These are phyloP conservation scores for Euryodendron excelsum DNA, from an alignment of 148 eudicot species.

Conservation along the genomic window DNA sequence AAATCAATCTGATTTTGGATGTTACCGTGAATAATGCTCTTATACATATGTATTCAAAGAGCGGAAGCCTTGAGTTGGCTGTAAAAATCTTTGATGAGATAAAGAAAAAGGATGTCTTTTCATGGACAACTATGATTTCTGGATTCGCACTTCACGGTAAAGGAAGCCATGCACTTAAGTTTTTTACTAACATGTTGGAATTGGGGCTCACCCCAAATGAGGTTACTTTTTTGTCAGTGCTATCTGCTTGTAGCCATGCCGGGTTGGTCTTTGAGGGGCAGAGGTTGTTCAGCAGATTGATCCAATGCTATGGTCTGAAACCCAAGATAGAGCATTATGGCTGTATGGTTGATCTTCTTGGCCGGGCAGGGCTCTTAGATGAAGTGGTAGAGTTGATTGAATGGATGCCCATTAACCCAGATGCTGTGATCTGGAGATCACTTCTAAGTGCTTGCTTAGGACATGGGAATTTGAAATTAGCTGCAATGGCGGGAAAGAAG, in stretches of 20 bases:
- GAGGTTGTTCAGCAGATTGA: slow-evolving; percentile 26
- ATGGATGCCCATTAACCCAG: slow-evolving; percentile 37
- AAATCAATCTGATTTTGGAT: slow-evolving; percentile 21
- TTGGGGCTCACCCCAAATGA: slow-evolving; percentile 30
- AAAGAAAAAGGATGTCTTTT: slow-evolving; percentile 31
- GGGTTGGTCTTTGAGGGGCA: slow-evolving; percentile 31
- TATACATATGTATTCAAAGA: slow-evolving; percentile 38
- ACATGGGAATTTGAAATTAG: slow-evolving; percentile 27
- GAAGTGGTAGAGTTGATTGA: slow-evolving; percentile 31
- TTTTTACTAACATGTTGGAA: slow-evolving; percentile 33
- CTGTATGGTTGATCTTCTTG: slow-evolving; percentile 40
- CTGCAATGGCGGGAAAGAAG: slow-evolving; percentile 37
- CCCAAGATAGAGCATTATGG: slow-evolving; percentile 37
- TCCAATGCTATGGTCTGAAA: slow-evolving; percentile 19
- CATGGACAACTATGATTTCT: slow-evolving; percentile 41
- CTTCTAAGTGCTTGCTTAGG: slow-evolving; percentile 31
- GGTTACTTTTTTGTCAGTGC: slow-evolving; percentile 33
- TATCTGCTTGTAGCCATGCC: slow-evolving; percentile 43
- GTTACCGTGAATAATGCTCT: slow-evolving; percentile 35
- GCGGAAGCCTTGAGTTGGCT: slow-evolving; percentile 33
- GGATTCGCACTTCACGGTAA: slow-evolving; percentile 35
- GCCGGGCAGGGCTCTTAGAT: slow-evolving; percentile 34
- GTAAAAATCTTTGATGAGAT: slow-evolving; percentile 22
- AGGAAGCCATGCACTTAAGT: slow-evolving; percentile 26
- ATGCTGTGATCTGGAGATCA: slow-evolving; percentile 46